Percentiles rank a stretch among this genome's conserved stretches.
These are phyloP conservation scores for Sugiyamaella lignohabitans DNA, from an alignment of 805 yeast species.

Conservation along the genomic window DNA sequence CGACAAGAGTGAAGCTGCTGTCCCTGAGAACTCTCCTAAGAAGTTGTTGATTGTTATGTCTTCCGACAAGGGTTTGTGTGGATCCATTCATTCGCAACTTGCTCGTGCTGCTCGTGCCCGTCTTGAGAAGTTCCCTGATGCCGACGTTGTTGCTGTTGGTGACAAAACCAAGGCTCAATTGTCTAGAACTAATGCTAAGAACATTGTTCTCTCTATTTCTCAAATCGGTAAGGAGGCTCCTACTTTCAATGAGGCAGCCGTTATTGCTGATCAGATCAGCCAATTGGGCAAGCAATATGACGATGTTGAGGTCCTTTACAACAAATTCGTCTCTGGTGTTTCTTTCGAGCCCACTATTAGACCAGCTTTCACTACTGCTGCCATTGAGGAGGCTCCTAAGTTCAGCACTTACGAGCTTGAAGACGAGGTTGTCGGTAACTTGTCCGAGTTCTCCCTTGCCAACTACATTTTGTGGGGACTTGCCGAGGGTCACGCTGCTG, in stretches of 20 bases:
- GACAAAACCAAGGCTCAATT: slow-evolving; percentile 91
- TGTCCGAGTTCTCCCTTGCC: slow-evolving; percentile 83
- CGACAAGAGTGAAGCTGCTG: slow-evolving; percentile 71
- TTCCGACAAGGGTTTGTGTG: slow-evolving; percentile 98
- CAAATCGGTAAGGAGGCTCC: slow-evolving; percentile 98
- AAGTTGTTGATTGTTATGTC: slow-evolving; percentile 81
- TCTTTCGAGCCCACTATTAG: slow-evolving; percentile 78
- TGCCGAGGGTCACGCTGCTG: slow-evolving; percentile 98
- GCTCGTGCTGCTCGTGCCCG: slow-evolving; percentile 79
- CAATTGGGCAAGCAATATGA: slow-evolving; percentile 54
- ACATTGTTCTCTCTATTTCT: slow-evolving; percentile 68
- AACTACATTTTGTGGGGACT: slow-evolving; percentile 84
- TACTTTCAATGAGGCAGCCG: slow-evolving; percentile 81
- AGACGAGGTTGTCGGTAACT: slow-evolving; percentile 44
- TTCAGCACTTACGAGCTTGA: slow-evolving; percentile 75
- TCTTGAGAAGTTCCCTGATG: slow-evolving; percentile 53
- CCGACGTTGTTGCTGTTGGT: slow-evolving; percentile 84
- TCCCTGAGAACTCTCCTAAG: slow-evolving; percentile 47
- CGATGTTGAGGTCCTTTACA: slow-evolving; percentile 74
- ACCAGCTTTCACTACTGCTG: slow-evolving; percentile 59
- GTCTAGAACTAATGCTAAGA: slow-evolving; percentile 68
- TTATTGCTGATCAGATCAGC: slow-evolving; percentile 77
- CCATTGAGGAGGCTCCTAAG: slow-evolving; percentile 80
- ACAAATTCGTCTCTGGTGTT: slow-evolving; percentile 81
- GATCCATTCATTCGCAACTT: slow-evolving; percentile 93